A percentile compares a stretch with the other conserved stretches of the same genome.
Conservation (phyloP, 345 rosid genomes). For the Citrus australasica region DNA sequence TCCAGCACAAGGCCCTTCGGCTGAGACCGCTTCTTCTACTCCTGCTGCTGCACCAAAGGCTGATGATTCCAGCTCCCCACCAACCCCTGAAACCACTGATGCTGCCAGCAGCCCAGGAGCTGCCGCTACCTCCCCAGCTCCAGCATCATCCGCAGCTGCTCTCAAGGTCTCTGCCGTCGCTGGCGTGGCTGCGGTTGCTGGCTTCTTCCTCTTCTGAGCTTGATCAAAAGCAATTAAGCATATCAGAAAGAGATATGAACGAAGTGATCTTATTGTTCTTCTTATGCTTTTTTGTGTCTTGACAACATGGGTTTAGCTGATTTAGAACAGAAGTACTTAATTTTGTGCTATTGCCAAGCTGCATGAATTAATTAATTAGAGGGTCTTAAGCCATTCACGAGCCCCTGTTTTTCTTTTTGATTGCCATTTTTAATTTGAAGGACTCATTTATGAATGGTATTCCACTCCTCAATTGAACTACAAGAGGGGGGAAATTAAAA, state of each 20-base stretch:
- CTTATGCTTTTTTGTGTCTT: background rate
- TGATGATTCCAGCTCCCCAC: constrained; percentile 12
- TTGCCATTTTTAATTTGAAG: too few species aligned
- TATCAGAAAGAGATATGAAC: background rate
- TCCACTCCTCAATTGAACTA: too few species aligned
- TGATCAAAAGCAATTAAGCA: background rate
- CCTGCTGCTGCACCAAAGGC: constrained; percentile 12
- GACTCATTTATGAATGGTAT: too few species aligned
- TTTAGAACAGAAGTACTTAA: too few species aligned
- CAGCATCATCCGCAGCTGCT: background rate
- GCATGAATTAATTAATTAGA: too few species aligned
- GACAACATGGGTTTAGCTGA: background rate
- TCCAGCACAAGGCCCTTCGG: background rate
- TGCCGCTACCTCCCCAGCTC: constrained; percentile 7
- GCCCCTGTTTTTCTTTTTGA: too few species aligned
- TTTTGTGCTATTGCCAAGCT: too few species aligned
- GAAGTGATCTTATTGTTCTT: background rate
- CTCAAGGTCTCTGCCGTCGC: constrained; percentile 12
- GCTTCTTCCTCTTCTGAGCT: constrained; percentile 17
- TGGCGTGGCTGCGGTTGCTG: constrained; percentile 9
- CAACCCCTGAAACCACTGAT: constrained; percentile 12
- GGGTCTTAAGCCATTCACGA: too few species aligned
- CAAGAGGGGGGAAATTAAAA: too few species aligned
- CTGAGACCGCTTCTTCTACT: constrained; percentile 16
- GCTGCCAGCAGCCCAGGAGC: constrained; percentile 2